Base-by-base conservation (phyloP, 148 eudicot genomes). In the Heliosperma pusillum region DNA sequence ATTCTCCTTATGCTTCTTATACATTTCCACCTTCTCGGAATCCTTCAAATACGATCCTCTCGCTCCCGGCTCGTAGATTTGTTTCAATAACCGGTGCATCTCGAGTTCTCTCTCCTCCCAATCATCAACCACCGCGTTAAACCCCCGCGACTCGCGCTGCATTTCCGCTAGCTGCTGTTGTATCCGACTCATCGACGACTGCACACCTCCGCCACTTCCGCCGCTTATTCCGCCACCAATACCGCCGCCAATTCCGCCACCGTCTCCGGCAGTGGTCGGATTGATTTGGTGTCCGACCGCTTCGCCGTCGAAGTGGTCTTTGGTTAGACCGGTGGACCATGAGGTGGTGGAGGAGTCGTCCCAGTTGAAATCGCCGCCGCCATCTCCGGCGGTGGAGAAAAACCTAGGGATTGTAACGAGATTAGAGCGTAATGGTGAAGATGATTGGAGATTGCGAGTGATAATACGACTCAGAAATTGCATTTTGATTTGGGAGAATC, bases 11-110 rank as follows among this genome's bases (percentile, higher is more conserved):
- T 90, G 94, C 77, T 90, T 81, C 78, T 81, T 76, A 66, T 92
- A 95, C 93, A 95, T 92, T 81, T 95, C 97, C 2, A 90, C 83
- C 78, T 95, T 95, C 72, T 92, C 98, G 9, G 93, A 89, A 65
- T 92, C 97, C 80, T 90, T 92, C 87, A 95, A 80, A 67, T 88
- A 90, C 13, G 89, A 78, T 2, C 96, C 97, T 73, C 98, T 81
- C n/a, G 97, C 92, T 3, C 98, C 98, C 0, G 99, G 97, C 80
- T 90, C 92, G 36, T 73, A 69, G 61, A 92, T 88, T 79, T 94
- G 98, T 83, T 86, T 88, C 88, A 91, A 20, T 80, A 91, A 73
- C 66, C 78, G 73, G 57, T 70, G 77, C 26, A 21, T 79, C 74
- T 91, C 96, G 33, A n/a, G 53, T 85, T 85, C 71, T 62, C 66